phyloP scores from a whole-genome alignment of 208 protist genomes.

The Wallacemonas collosoma region DNA sequence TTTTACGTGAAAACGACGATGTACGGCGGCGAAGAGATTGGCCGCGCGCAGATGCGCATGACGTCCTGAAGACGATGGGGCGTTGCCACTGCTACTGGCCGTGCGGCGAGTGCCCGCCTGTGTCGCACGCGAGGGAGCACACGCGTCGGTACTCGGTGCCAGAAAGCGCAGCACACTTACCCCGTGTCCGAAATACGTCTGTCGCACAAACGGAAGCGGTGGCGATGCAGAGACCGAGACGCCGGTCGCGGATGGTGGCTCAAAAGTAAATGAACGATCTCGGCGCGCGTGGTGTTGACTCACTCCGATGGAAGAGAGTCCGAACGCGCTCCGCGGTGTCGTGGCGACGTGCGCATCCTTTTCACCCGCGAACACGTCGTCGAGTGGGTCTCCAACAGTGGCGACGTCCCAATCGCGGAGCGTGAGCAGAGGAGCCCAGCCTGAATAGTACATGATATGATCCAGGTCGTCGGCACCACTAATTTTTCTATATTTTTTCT shows the following conservation, averaged over 20 bases:
- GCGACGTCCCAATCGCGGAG: constrained; percentile 4
- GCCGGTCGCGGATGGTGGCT: no score
- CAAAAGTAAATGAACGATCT: no score
- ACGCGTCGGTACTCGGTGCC: neutral
- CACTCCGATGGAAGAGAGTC: no score
- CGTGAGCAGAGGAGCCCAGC: constrained; percentile 33
- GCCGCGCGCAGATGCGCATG: neutral
- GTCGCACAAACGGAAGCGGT: constrained; percentile 24
- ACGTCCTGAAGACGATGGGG: neutral
- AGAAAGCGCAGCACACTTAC: constrained; percentile 36
- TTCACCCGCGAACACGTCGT: neutral
- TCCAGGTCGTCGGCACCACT: no score
- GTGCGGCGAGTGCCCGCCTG: no score
- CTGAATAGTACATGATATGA: constrained; percentile 63
- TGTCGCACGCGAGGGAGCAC: no score
- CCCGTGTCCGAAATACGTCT: constrained; percentile 31
- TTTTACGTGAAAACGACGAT: constrained; percentile 58
- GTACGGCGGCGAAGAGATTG: neutral
- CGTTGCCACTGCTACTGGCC: no score
- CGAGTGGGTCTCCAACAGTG: constrained; percentile 21
- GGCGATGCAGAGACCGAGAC: neutral
- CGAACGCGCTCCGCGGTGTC: no score
- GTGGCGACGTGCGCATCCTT: no score
- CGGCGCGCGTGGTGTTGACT: no score
- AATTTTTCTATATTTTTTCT: neutral